Conservation (phyloP, 2,329 filamentous ascomycete genomes). For the Rhynchosporium graminicola region DNA sequence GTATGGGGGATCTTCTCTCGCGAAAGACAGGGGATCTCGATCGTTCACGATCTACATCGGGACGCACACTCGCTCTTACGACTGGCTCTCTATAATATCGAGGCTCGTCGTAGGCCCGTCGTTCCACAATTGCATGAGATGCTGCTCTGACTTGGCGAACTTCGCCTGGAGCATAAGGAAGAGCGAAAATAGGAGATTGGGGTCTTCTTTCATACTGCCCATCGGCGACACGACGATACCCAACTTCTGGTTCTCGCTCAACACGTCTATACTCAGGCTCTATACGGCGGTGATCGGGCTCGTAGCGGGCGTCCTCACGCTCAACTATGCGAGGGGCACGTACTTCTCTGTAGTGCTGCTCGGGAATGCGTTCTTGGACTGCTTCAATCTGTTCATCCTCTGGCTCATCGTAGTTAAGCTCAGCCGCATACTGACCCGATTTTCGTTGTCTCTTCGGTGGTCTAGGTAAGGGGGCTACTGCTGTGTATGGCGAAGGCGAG, state of each 20-base stretch:
- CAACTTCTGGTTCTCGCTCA: conserved; percentile 34
- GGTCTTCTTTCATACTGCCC: conserved; percentile 32
- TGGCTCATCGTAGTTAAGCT: conserved; percentile 49
- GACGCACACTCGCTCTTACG: conserved; percentile 50
- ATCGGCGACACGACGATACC: conserved; percentile 32
- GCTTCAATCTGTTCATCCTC: conserved; percentile 43
- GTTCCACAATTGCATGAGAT: conserved; percentile 35
- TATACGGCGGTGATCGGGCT: conserved; percentile 31
- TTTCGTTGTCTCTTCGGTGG: conserved; percentile 60
- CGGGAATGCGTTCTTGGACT: conserved; percentile 26
- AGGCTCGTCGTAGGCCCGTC: conserved; percentile 37
- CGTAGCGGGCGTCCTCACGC: conserved; percentile 32
- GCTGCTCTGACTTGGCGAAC: conserved; percentile 32
- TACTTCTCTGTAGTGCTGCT: conserved; percentile 29
- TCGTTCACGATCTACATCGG: conserved; percentile 50
- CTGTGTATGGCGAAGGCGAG: conserved; percentile 60
- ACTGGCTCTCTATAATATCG: conserved; percentile 50
- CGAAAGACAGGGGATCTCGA: conserved; percentile 50
- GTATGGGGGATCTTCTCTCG: conserved; percentile 50
- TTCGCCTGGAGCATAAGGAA: conserved; percentile 34
- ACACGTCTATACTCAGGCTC: conserved; percentile 34
- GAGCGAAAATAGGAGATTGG: conserved; percentile 35
- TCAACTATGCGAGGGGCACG: conserved; percentile 30
- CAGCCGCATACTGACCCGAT: conserved; percentile 45
- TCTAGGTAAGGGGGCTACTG: conserved; percentile 51